Evolutionary conservation across 2,329 filamentous ascomycete genomes (phyloP).

Genomic region (Chaetomiaceae sp.): DNA sequence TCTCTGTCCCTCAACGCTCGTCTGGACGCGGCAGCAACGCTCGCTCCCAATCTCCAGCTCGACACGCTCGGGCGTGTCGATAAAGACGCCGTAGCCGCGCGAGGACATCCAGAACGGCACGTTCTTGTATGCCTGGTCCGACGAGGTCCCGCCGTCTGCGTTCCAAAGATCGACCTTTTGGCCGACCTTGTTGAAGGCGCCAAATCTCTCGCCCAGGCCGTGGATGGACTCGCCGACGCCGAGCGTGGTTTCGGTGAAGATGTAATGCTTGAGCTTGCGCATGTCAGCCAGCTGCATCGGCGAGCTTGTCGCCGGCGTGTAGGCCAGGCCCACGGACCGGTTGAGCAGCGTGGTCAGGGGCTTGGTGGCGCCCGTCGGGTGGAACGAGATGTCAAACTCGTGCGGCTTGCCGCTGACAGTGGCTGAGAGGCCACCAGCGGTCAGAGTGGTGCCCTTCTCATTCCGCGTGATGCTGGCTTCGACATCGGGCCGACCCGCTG

Average conservation of each 20-base stretch:
- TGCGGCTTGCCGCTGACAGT: conserved; percentile 46
- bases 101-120: conserved; percentile 65
- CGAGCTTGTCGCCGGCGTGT: conserved; percentile 47
- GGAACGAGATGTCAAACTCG: conserved; percentile 52
- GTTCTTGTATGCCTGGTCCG: conserved; percentile 69
- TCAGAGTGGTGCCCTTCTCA: conserved; percentile 44
- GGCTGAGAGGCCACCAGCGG: conserved; percentile 47
- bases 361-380: conserved; percentile 44
- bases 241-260: conserved; percentile 52
- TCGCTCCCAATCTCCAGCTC: conserved; percentile 72
- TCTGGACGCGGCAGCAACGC: conserved; percentile 65
- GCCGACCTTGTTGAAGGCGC: conserved; percentile 70
- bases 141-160: conserved; percentile 60
- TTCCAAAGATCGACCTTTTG: conserved; percentile 64
- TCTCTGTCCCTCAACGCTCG: conserved; percentile 62
- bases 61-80: conserved; percentile 64
- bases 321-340: conserved; percentile 54
- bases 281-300: conserved; percentile 51
- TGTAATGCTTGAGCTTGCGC: conserved; percentile 48
- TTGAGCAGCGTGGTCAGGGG: conserved; percentile 50
- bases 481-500: conserved; percentile 43
- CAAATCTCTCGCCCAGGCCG: conserved; percentile 72
- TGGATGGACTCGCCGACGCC: conserved; percentile 63
- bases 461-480: conserved; percentile 37
- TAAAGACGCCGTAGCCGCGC: conserved; percentile 71